These are phyloP conservation scores for Colletotrichum paranaense DNA, from an alignment of 2,329 filamentous ascomycete species.

Conservation along the genomic window DNA sequence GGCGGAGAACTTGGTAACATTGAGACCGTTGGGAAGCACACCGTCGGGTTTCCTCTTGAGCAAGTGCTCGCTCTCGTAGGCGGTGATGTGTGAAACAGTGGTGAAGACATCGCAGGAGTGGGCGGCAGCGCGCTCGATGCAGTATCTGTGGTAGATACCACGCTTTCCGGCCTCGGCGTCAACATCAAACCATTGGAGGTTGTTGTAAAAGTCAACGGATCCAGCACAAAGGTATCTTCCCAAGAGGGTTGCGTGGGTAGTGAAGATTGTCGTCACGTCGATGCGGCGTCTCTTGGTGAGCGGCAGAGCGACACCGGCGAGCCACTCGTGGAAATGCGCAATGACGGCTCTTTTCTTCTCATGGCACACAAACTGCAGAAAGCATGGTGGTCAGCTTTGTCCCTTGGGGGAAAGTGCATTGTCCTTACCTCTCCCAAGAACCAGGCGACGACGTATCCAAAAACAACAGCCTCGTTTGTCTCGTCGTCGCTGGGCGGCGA, in stretches of 20 bases:
- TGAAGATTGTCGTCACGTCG: constrained; percentile 98
- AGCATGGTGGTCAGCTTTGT: constrained; percentile 25
- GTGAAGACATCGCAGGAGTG: constrained; percentile 97
- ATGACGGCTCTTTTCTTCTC: constrained; percentile 93
- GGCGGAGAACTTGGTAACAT: constrained; percentile 98
- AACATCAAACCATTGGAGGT: constrained; percentile 95
- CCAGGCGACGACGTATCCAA: constrained; percentile 97
- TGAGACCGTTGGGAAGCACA: constrained; percentile 94
- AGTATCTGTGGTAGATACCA: constrained; percentile 98
- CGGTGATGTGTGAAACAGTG: constrained; percentile 97
- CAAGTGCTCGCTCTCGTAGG: constrained; percentile 96
- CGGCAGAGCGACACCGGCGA: constrained; percentile 92
- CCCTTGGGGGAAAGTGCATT: background rate
- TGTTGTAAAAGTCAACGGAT: constrained; percentile 99
- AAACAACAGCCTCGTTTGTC: constrained; percentile 97
- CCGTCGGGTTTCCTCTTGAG: constrained; percentile 98
- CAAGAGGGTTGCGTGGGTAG: constrained; percentile 94
- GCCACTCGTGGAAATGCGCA: constrained; percentile 99
- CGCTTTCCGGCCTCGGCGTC: constrained; percentile 97
- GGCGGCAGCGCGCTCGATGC: constrained; percentile 93
- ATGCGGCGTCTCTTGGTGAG: constrained; percentile 94
- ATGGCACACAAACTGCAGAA: constrained; percentile 84
- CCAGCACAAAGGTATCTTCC: constrained; percentile 97
- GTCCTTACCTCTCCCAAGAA: constrained; percentile 90
- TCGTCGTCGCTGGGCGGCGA: constrained; percentile 91